These are phyloP conservation scores for Teunomyces gatunensis DNA, from an alignment of 805 yeast species.

Conservation along the genomic window DNA sequence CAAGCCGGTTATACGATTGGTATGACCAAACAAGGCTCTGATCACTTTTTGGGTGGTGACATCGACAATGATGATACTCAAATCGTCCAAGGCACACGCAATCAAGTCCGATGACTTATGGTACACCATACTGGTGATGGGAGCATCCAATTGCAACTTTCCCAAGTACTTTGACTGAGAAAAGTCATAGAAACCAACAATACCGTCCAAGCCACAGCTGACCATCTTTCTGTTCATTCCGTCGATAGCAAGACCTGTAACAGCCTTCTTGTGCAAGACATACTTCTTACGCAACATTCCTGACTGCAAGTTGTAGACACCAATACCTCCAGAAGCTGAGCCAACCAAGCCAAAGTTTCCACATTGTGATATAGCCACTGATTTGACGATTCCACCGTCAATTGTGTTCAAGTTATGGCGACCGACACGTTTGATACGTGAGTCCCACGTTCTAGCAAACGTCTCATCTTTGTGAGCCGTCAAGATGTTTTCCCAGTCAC, in stretches of 20 bases:
- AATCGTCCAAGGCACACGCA: slow-evolving; percentile 83
- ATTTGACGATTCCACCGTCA: slow-evolving; percentile 74
- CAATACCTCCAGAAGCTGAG: slow-evolving; percentile 80
- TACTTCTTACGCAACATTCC: slow-evolving; percentile 76
- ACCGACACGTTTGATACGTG: slow-evolving; percentile 76
- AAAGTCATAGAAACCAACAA: slow-evolving; percentile 84
- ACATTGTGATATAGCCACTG: slow-evolving; percentile 82
- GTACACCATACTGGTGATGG: slow-evolving; percentile 73
- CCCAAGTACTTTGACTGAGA: slow-evolving; percentile 66
- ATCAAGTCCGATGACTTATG: slow-evolving; percentile 81
- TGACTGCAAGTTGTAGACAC: slow-evolving; percentile 85
- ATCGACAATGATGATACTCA: slow-evolving; percentile 81
- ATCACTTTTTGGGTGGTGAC: slow-evolving; percentile 76
- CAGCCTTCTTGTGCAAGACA: slow-evolving; percentile 69
- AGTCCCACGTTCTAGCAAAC: slow-evolving; percentile 90
- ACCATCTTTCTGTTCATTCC: slow-evolving; percentile 89
- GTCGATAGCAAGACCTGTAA: slow-evolving; percentile 86
- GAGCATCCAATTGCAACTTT: slow-evolving; percentile 65
- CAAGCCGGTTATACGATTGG: slow-evolving; percentile 79
- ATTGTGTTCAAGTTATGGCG: slow-evolving; percentile 64
- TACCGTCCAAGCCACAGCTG: slow-evolving; percentile 84
- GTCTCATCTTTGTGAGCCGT: slow-evolving; percentile 84
- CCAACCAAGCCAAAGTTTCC: slow-evolving; percentile 96
- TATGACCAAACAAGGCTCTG: slow-evolving; percentile 86
- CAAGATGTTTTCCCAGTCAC: slow-evolving; percentile 90